Percentiles rank a stretch among this genome's conserved stretches.
Evolutionary conservation across 352 stramenopile genomes (phyloP).

Genomic region (Phytophthora sp.): DNA sequence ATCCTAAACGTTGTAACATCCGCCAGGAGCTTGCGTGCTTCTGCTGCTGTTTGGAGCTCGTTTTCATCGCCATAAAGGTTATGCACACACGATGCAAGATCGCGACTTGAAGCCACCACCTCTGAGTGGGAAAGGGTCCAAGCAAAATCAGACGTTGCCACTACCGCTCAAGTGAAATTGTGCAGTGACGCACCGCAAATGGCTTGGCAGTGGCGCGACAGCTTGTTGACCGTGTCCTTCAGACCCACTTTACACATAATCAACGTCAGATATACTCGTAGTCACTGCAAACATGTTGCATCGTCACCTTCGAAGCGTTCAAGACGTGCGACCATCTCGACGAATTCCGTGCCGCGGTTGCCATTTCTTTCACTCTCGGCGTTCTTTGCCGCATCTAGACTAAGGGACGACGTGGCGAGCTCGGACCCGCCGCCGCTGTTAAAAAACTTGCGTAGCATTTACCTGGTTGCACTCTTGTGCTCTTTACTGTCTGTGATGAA

Average conservation of each 20-base stretch:
- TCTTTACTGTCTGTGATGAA: conserved; percentile 17
- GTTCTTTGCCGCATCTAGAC: conserved; percentile 12
- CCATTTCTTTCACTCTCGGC: neutral
- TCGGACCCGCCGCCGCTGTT: conserved; percentile 27
- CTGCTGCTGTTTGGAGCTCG: conserved; percentile 24
- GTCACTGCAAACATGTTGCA: neutral
- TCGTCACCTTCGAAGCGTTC: conserved; percentile 51
- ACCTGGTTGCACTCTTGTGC: neutral
- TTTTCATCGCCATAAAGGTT: conserved; percentile 28
- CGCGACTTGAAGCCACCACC: conserved; percentile 36
- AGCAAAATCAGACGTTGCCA: conserved; percentile 3
- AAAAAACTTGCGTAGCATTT: conserved; percentile 67
- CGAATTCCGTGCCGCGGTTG: conserved; percentile 29
- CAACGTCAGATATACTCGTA: conserved; percentile 5
- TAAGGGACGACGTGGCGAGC: conserved; percentile 16
- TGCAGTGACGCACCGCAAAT: conserved; percentile 48
- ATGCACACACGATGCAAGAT: conserved; percentile 26
- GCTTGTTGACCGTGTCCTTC: conserved; percentile 46
- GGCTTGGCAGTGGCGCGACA: conserved; percentile 62
- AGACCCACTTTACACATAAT: conserved; percentile 37
- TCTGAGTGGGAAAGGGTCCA: conserved; percentile 24
- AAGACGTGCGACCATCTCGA: conserved; percentile 35
- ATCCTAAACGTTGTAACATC: conserved; percentile 58
- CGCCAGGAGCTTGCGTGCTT: conserved; percentile 33
- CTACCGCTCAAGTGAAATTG: neutral